A percentile compares a stretch with the other conserved stretches of the same genome.
phyloP scores from a whole-genome alignment of 331 rosid genomes.

The Cucumis variabilis region DNA sequence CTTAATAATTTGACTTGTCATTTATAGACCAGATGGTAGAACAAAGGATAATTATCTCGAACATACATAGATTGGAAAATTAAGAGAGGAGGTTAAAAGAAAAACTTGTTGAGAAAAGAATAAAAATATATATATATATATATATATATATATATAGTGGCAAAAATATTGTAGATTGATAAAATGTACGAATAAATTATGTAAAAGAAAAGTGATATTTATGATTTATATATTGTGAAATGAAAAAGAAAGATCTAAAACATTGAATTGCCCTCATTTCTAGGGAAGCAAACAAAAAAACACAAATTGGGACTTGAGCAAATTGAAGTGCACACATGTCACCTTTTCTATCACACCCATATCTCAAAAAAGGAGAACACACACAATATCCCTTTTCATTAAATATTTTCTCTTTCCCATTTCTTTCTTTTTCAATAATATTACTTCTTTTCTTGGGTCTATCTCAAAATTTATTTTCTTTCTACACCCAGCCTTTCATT shows the following conservation, averaged over 20 bases:
- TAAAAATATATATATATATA: too few species aligned
- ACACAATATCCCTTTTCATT: neutral
- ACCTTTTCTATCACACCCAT: conserved; percentile 21
- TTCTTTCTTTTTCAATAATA: neutral
- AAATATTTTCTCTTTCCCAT: neutral
- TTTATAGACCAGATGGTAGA: too few species aligned
- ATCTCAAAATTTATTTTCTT: too few species aligned
- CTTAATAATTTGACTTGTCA: too few species aligned
- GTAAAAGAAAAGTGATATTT: neutral
- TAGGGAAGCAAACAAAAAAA: conserved; percentile 7
- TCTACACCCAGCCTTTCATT: too few species aligned
- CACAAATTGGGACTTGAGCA: conserved; percentile 24
- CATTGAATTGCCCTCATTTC: conserved; percentile 24
- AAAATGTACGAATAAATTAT: neutral
- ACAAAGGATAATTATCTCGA: too few species aligned
- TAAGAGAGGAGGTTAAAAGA: too few species aligned
- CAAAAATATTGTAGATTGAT: neutral
- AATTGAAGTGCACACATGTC: conserved; percentile 27
- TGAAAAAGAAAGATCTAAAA: neutral
- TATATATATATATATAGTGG: too few species aligned
- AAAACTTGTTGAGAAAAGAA: too few species aligned
- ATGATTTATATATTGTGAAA: neutral
- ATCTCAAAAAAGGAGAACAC: neutral
- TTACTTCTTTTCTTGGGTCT: neutral
- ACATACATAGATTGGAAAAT: too few species aligned